Percentiles rank a stretch among this genome's conserved stretches.
Evolutionary conservation across 495 filamentous ascomycete genomes (phyloP).

Genomic region (Aspergillus bertholletiae): DNA sequence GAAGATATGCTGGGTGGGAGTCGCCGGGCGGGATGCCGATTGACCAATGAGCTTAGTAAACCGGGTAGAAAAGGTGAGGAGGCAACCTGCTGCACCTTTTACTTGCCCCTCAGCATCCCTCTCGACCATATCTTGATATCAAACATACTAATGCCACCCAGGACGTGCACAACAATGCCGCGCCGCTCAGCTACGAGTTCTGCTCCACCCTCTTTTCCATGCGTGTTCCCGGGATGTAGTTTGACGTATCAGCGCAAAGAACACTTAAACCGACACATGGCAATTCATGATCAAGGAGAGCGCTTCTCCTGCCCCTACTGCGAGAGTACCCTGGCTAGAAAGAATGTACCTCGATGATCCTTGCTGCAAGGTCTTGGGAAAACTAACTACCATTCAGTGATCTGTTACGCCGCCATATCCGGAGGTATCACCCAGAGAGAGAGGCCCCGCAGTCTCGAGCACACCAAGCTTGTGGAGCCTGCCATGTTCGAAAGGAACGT

Average conservation of each 20-base stretch:
- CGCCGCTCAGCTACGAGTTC: neutral
- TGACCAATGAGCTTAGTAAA: neutral
- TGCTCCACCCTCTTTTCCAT: slow-evolving; percentile 1
- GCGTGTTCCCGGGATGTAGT: slow-evolving; percentile 11
- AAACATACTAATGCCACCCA: neutral
- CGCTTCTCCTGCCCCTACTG: slow-evolving; percentile 17
- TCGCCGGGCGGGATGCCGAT: neutral
- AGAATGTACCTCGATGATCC: neutral
- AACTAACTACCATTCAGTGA: slow-evolving; percentile 5
- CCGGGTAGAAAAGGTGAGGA: too few species aligned
- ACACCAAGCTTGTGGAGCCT: slow-evolving; percentile 9
- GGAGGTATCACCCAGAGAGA: slow-evolving; percentile 7
- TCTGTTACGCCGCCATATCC: slow-evolving; percentile 19
- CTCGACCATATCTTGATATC: neutral
- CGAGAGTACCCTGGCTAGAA: slow-evolving; percentile 14
- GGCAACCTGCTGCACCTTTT: too few species aligned
- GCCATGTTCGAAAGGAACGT: slow-evolving; percentile 15
- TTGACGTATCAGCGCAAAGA: slow-evolving; percentile 22
- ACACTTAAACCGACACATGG: slow-evolving; percentile 20
- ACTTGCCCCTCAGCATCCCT: too few species aligned
- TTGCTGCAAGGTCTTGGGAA: neutral
- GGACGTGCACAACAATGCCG: neutral
- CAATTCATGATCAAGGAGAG: slow-evolving; percentile 3
- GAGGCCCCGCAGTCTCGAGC: slow-evolving; percentile 5
- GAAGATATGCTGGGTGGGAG: too few species aligned